Conservation (phyloP, 139 green algal species). For the Tetradesmus lagerheimii region DNA sequence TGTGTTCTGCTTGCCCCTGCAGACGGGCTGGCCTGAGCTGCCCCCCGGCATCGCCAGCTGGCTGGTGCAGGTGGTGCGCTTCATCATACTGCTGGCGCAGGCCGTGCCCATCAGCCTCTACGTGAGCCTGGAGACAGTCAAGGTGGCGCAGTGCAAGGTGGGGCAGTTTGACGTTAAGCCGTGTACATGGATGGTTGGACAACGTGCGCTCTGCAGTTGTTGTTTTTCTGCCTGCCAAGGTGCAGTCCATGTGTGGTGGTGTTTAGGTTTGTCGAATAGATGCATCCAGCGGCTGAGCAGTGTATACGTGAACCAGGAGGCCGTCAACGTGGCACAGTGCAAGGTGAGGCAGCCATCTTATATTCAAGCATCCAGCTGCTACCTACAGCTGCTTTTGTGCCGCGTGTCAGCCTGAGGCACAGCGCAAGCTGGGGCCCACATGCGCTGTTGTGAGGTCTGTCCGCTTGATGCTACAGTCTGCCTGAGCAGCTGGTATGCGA, state of each 20-base stretch:
- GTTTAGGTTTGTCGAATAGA: too few relatives aligned
- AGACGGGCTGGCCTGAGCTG: constrained; percentile 46
- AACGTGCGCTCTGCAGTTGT: too few relatives aligned
- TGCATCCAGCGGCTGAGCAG: too few relatives aligned
- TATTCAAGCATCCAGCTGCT: too few relatives aligned
- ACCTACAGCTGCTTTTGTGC: too few relatives aligned
- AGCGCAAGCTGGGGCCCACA: constrained; percentile 28
- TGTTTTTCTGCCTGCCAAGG: too few relatives aligned
- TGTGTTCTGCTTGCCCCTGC: not conserved
- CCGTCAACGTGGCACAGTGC: constrained; percentile 72
- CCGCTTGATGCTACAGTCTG: too few relatives aligned
- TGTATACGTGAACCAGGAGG: constrained; percentile 84
- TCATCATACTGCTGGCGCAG: constrained; percentile 81
- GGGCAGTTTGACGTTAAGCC: too few relatives aligned
- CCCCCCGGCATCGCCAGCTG: constrained; percentile 19
- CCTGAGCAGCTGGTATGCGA: too few relatives aligned
- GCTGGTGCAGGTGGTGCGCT: constrained; percentile 58
- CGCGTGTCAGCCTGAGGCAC: constrained; percentile 11
- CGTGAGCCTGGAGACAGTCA: constrained; percentile 87
- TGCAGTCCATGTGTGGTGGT: too few relatives aligned
- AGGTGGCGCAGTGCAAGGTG: constrained; percentile 64
- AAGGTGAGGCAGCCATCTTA: too few relatives aligned
- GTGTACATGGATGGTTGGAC: too few relatives aligned
- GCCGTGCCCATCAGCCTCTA: constrained; percentile 91
- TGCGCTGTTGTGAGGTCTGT: not conserved